Evolutionary conservation across 345 rosid species (phyloP).

Genomic region (Rhizophora apiculata): DNA sequence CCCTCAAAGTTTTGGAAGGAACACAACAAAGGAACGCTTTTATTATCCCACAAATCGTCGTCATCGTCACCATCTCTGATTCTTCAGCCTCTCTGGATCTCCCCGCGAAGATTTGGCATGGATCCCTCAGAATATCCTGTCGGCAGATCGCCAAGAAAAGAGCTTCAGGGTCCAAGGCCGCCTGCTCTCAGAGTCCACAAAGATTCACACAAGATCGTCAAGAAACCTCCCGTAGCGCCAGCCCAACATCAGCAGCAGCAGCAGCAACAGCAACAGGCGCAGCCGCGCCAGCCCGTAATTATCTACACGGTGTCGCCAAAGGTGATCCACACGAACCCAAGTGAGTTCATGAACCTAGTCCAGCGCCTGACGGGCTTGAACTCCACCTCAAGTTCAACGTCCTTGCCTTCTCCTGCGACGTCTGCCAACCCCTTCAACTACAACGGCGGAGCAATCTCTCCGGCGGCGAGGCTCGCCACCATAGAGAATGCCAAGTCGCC

Average conservation of each 20-base stretch:
- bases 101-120: conserved; percentile 22
- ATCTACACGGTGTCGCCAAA: conserved; percentile 86
- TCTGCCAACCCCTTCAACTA: conserved; percentile 18
- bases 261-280: conserved; percentile 19
- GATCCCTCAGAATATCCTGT: conserved; percentile 36
- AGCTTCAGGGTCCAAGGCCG: conserved; percentile 82
- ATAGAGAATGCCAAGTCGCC: conserved; percentile 55
- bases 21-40: conserved; percentile 16
- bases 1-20: not conserved
- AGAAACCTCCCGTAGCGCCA: conserved; percentile 57
- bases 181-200: conserved; percentile 61
- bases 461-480: conserved; percentile 69
- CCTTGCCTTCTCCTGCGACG: not conserved
- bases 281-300: conserved; percentile 61
- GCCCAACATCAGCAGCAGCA: conserved; percentile 4
- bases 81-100: not conserved
- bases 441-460: conserved; percentile 51
- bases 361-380: conserved; percentile 83
- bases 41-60: conserved; percentile 1
- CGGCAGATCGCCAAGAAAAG: conserved; percentile 61
- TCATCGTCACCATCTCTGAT: not conserved
- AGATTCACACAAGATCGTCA: conserved; percentile 71
- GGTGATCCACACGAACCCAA: conserved; percentile 79
- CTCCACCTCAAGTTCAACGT: conserved; percentile 28
- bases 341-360: conserved; percentile 76